phyloP scores from a whole-genome alignment of 345 rosid genomes.

The Reutealis trisperma region DNA sequence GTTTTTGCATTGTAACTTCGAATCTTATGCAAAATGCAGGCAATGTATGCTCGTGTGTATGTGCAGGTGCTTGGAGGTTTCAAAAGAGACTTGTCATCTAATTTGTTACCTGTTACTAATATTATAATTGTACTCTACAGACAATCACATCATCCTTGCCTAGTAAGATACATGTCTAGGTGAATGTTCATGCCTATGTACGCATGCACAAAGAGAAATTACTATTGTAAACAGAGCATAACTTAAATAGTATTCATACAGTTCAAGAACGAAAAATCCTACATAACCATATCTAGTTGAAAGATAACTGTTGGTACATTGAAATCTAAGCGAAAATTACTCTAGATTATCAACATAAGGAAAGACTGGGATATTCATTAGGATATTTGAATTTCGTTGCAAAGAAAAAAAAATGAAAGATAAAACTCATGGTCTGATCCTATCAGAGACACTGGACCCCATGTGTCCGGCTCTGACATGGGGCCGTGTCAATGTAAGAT shows the following conservation, averaged over 20 bases:
- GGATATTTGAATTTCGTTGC: too few species aligned
- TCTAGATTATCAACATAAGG: background rate
- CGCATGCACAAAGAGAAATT: too few species aligned
- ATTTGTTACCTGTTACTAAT: too few species aligned
- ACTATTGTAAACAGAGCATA: too few species aligned
- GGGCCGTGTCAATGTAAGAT: background rate
- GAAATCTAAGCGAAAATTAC: background rate
- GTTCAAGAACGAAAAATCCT: too few species aligned
- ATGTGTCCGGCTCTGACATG: background rate
- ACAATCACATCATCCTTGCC: too few species aligned
- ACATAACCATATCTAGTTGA: too few species aligned
- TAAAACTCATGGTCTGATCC: background rate
- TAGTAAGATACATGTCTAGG: too few species aligned
- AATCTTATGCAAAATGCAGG: conserved; percentile 4
- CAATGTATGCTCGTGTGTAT: background rate
- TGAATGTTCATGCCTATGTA: too few species aligned
- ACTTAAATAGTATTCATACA: too few species aligned
- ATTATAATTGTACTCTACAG: too few species aligned
- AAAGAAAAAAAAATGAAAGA: background rate
- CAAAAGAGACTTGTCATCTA: background rate
- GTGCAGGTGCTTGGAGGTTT: background rate
- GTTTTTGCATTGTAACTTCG: background rate
- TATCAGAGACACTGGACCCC: background rate
- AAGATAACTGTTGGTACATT: too few species aligned
- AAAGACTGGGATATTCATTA: background rate